Evolutionary conservation across 73 alveolate genomes (phyloP).

Genomic region (Paramecium sexaurelia): DNA sequence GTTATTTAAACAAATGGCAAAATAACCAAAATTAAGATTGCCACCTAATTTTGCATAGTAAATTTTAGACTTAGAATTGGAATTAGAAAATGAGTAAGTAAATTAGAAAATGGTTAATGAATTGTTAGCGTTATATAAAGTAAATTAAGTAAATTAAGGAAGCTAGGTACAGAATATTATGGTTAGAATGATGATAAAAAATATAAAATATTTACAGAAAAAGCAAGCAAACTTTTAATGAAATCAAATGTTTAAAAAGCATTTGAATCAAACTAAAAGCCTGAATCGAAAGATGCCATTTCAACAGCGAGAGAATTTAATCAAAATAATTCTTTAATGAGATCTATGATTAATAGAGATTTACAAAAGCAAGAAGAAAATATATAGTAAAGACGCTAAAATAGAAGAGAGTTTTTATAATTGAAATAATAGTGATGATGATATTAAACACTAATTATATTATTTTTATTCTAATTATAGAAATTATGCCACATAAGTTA

Average conservation of each 20-base stretch:
- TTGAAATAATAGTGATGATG: background rate
- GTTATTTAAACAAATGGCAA: background rate
- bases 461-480: background rate
- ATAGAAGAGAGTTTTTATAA: background rate
- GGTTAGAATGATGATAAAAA: background rate
- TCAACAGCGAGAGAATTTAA: background rate
- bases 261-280: background rate
- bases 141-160: background rate
- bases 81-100: background rate
- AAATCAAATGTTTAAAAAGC: background rate
- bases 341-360: background rate
- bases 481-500: background rate
- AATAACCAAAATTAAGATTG: slow-evolving; percentile 8
- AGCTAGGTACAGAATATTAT: background rate
- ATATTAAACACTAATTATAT: background rate
- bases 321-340: slow-evolving; percentile 1
- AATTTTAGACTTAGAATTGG: slow-evolving; percentile 13
- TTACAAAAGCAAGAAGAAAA: background rate
- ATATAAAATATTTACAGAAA: background rate
- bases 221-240: background rate
- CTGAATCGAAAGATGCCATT: background rate
- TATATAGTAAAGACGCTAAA: background rate
- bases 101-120: slow-evolving; percentile 26
- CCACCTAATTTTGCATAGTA: slow-evolving; percentile 20
- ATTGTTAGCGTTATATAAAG: background rate